These are phyloP conservation scores for Amylocystis lapponica DNA, from an alignment of 768 basidiomycete genomes.

Conservation along the genomic window DNA sequence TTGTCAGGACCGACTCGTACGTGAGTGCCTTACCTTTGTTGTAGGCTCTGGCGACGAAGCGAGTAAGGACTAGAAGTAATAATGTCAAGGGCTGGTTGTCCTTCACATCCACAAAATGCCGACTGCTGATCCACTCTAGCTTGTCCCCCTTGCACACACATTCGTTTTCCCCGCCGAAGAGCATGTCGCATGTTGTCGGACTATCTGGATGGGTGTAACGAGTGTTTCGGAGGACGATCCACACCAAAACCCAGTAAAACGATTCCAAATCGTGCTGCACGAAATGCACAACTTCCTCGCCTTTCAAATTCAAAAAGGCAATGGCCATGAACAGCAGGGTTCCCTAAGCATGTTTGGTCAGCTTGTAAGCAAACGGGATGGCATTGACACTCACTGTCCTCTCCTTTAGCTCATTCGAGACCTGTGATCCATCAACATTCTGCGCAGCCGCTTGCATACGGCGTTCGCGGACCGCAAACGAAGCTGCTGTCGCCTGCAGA, in stretches of 20 bases:
- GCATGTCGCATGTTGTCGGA: not conserved
- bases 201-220: not conserved
- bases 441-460: too few relatives aligned
- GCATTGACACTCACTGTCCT: not conserved
- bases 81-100: not conserved
- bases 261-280: slow-evolving; percentile 7
- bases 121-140: not conserved
- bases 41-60: not conserved
- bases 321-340: slow-evolving; percentile 6
- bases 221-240: slow-evolving; percentile 7
- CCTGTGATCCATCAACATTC: too few relatives aligned
- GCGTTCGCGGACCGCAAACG: too few relatives aligned
- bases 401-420: not conserved
- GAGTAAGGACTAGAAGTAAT: not conserved
- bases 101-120: not conserved
- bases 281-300: not conserved
- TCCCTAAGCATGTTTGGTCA: not conserved
- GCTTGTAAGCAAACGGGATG: not conserved
- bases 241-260: slow-evolving; percentile 9
- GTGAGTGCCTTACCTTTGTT: not conserved
- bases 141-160: not conserved
- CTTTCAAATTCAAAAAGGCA: not conserved
- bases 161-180: not conserved
- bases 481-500: too few relatives aligned
- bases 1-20: not conserved